Percentiles rank a stretch among this genome's conserved stretches.
Evolutionary conservation across 1,284 basidiomycete species (phyloP).

Genomic region (Melampsora americana): DNA sequence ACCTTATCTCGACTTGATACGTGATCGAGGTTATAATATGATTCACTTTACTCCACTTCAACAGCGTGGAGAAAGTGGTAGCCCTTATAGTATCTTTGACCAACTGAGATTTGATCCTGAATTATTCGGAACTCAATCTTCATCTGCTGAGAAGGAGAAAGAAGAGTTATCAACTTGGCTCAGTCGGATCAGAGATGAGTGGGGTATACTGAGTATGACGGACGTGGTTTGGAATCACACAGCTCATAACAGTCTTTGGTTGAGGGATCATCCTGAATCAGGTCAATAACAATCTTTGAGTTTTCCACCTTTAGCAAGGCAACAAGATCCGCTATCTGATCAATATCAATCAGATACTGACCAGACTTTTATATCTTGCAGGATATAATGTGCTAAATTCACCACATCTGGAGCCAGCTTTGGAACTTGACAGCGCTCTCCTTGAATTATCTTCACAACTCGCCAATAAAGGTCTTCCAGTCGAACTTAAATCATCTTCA

Average conservation of each 20-base stretch:
- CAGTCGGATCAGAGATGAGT: conserved; percentile 70
- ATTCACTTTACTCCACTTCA: conserved; percentile 91
- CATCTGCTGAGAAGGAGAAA: conserved; percentile 57
- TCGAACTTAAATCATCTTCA: conserved; percentile 62
- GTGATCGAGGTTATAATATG: conserved; percentile 78
- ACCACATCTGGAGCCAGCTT: conserved; percentile 79
- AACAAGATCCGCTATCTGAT: background rate
- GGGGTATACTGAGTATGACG: conserved; percentile 78
- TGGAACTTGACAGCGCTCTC: conserved; percentile 80
- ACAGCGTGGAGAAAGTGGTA: conserved; percentile 77
- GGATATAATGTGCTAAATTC: conserved; percentile 83
- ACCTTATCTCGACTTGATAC: conserved; percentile 72
- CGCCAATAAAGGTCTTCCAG: conserved; percentile 66
- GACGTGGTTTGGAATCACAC: conserved; percentile 95
- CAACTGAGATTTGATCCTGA: conserved; percentile 75
- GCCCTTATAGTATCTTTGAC: conserved; percentile 85
- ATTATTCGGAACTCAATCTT: conserved; percentile 61
- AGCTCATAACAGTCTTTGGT: conserved; percentile 84
- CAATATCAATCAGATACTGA: background rate
- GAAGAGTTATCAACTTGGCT: conserved; percentile 64
- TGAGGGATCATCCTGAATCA: conserved; percentile 88
- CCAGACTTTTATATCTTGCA: conserved; percentile 52
- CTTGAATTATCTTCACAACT: conserved; percentile 72
- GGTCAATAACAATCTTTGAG: conserved; percentile 59
- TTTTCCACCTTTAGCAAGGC: background rate